A percentile compares a stretch with the other conserved stretches of the same genome.
Evolutionary conservation across 345 rosid genomes (phyloP).

Genomic region (Draba incana): DNA sequence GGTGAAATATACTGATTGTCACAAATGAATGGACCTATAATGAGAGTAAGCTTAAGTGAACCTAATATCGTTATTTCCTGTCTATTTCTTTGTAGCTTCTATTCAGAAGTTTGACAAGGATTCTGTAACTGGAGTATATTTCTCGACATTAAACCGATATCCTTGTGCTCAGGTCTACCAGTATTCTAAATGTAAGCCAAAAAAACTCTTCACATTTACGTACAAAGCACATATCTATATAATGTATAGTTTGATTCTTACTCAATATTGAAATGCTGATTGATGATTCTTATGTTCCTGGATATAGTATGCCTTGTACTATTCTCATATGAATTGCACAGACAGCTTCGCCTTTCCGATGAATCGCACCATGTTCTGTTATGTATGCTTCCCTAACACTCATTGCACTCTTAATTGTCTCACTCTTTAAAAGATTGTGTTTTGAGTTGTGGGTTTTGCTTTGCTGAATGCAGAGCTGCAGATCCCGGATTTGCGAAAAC

Average conservation of each 20-base stretch:
- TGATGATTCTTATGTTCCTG: slow-evolving; percentile 33
- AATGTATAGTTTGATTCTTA: background rate
- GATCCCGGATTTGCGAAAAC: slow-evolving; percentile 84
- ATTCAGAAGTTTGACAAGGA: slow-evolving; percentile 56
- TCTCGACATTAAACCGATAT: slow-evolving; percentile 49
- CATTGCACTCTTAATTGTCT: background rate
- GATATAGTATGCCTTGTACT: slow-evolving; percentile 74
- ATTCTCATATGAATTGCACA: slow-evolving; percentile 75
- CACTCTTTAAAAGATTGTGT: background rate
- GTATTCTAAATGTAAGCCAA: slow-evolving; percentile 74
- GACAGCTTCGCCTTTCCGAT: slow-evolving; percentile 54
- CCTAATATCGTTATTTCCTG: background rate
- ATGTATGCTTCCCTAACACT: slow-evolving; percentile 52
- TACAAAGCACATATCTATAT: background rate
- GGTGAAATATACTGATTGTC: too few relatives aligned
- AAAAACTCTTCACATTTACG: background rate
- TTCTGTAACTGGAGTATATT: slow-evolving; percentile 56
- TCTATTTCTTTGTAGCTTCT: slow-evolving; percentile 46
- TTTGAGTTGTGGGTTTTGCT: slow-evolving; percentile 14
- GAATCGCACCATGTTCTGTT: slow-evolving; percentile 58
- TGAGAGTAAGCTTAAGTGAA: background rate
- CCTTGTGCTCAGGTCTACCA: slow-evolving; percentile 64
- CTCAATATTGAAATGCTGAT: background rate
- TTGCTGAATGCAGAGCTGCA: slow-evolving; percentile 55
- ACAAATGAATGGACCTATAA: background rate